Percentiles rank a stretch among this genome's conserved stretches.
Conservation (phyloP, 352 stramenopile species). For the Pythium dissotocum region DNA sequence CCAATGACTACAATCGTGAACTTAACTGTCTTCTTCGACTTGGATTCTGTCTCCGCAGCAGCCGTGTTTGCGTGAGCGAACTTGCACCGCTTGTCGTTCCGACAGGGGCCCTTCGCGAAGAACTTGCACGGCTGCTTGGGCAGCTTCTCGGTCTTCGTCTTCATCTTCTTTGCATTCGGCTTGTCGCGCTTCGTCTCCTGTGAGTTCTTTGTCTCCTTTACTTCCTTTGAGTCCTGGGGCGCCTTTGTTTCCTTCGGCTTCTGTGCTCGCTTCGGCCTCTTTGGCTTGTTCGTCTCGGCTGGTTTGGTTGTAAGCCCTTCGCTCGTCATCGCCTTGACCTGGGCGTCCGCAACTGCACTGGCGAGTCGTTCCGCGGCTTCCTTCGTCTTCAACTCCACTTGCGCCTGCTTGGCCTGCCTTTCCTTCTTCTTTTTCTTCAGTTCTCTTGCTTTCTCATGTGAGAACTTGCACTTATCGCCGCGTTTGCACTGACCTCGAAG, state of each 20-base stretch:
- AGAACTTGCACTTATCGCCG: constrained; percentile 53
- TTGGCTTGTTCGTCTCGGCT: background rate
- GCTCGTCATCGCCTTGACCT: background rate
- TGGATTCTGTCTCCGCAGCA: background rate
- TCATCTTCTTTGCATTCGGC: constrained; percentile 12
- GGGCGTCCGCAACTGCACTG: constrained; percentile 7
- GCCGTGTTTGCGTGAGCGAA: constrained; percentile 32
- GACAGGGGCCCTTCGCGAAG: constrained; percentile 49
- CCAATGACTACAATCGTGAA: constrained; percentile 26
- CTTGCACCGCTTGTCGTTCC: constrained; percentile 60
- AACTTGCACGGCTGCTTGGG: constrained; percentile 42
- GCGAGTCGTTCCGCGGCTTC: constrained; percentile 1
- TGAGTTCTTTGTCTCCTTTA: background rate
- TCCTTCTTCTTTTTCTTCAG: constrained; percentile 23
- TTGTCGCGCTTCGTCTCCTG: background rate
- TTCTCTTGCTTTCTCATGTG: constrained; percentile 35
- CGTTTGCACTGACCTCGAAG: constrained; percentile 55
- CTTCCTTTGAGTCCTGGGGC: background rate
- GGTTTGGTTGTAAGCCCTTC: background rate
- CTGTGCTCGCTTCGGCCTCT: constrained; percentile 9
- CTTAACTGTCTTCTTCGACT: constrained; percentile 6
- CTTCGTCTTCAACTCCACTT: constrained; percentile 3
- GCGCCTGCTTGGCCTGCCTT: constrained; percentile 14
- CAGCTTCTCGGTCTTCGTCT: constrained; percentile 15
- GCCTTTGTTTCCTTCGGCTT: background rate